Conservation (phyloP, 768 basidiomycete species). For the Collybia sp. region DNA sequence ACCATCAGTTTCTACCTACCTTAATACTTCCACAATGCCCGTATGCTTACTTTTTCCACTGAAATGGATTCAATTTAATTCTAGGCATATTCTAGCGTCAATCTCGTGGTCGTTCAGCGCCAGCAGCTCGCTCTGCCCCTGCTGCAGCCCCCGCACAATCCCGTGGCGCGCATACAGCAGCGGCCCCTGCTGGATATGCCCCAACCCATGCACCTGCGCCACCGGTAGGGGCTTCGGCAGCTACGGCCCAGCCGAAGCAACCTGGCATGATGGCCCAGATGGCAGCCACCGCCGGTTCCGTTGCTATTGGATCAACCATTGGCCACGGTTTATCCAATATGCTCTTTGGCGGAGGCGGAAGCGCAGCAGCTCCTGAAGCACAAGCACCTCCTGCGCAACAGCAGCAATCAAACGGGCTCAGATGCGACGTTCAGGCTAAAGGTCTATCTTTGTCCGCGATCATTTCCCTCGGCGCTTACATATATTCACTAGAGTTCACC, state of each 20-base stretch:
- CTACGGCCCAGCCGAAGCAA: slow-evolving; percentile 39
- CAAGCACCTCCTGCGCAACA: slow-evolving; percentile 47
- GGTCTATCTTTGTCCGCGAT: too few species aligned
- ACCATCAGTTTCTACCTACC: slow-evolving; percentile 13
- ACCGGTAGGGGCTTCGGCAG: slow-evolving; percentile 36
- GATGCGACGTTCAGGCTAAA: slow-evolving; percentile 80
- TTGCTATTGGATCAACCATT: slow-evolving; percentile 82
- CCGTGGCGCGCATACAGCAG: slow-evolving; percentile 45
- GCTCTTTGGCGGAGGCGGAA: slow-evolving; percentile 74
- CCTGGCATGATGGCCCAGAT: slow-evolving; percentile 81
- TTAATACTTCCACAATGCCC: slow-evolving; percentile 26
- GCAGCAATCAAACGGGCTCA: slow-evolving; percentile 36
- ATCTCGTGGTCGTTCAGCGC: slow-evolving; percentile 71
- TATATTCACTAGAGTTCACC: slow-evolving; percentile 59
- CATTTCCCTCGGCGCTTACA: neutral
- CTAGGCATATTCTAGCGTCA: slow-evolving; percentile 46
- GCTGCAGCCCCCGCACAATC: slow-evolving; percentile 23
- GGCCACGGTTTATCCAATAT: slow-evolving; percentile 88
- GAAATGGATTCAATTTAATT: slow-evolving; percentile 1
- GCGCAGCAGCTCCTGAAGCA: slow-evolving; percentile 39
- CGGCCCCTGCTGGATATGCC: slow-evolving; percentile 42
- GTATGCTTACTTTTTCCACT: slow-evolving; percentile 21
- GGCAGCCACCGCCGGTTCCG: slow-evolving; percentile 89
- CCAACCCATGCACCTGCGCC: slow-evolving; percentile 37
- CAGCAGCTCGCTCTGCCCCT: slow-evolving; percentile 40